Percentiles rank a stretch among this genome's conserved stretches.
Evolutionary conservation across 768 basidiomycete species (phyloP).

Genomic region (Sarcomyxa edulis): DNA sequence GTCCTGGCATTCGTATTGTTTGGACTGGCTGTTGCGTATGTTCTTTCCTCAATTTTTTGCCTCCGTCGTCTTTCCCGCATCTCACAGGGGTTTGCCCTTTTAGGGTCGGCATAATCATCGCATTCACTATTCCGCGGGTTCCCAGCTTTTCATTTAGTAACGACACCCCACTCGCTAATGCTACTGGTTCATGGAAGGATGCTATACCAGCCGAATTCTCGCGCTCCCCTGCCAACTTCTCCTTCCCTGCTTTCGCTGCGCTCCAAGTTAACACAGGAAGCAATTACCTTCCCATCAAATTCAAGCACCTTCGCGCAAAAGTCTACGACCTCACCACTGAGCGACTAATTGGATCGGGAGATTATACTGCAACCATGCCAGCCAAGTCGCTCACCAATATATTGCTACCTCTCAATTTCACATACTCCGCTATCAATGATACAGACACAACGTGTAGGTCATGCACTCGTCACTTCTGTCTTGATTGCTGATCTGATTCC

Average conservation of each 20-base stretch:
- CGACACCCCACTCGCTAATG: slow-evolving; percentile 49
- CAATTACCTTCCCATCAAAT: slow-evolving; percentile 75
- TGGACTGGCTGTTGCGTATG: slow-evolving; percentile 50
- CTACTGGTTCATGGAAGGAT: slow-evolving; percentile 51
- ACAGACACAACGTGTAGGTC: slow-evolving; percentile 77
- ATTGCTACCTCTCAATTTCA: slow-evolving; percentile 75
- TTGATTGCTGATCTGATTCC: slow-evolving; percentile 5
- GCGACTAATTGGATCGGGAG: slow-evolving; percentile 63
- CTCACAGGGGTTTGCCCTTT: not conserved
- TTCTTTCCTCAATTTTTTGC: slow-evolving; percentile 12
- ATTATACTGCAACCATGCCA: slow-evolving; percentile 55
- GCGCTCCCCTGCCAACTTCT: slow-evolving; percentile 82
- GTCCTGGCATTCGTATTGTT: slow-evolving; percentile 68
- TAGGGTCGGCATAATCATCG: slow-evolving; percentile 67
- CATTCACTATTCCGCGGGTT: slow-evolving; percentile 79
- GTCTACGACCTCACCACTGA: slow-evolving; percentile 68
- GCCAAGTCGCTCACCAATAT: slow-evolving; percentile 65
- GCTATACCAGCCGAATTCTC: slow-evolving; percentile 62
- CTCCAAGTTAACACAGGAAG: slow-evolving; percentile 70
- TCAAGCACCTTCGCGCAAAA: slow-evolving; percentile 60
- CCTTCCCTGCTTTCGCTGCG: slow-evolving; percentile 73
- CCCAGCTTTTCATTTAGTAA: slow-evolving; percentile 65
- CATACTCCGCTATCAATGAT: slow-evolving; percentile 73
- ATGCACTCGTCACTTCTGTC: slow-evolving; percentile 4
- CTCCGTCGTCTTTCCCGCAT: slow-evolving; percentile 6